Evolutionary conservation across 768 basidiomycete species (phyloP).

Genomic region (Phylloporus scabripes): DNA sequence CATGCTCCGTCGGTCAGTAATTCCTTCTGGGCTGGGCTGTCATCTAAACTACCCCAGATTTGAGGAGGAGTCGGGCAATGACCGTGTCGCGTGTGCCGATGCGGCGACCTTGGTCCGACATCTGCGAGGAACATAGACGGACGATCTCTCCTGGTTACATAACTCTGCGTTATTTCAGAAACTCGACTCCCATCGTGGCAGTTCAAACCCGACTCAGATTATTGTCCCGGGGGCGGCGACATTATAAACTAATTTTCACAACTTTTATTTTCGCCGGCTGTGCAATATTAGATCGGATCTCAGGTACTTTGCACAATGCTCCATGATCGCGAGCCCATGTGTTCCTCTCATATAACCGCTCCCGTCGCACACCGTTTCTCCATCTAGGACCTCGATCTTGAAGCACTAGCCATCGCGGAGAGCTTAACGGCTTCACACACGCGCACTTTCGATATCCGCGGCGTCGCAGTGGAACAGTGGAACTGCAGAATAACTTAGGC

Average conservation of each 20-base stretch:
- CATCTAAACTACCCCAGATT: slow-evolving; percentile 1
- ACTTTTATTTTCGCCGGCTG: not conserved
- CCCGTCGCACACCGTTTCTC: slow-evolving; percentile 17
- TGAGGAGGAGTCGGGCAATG: not conserved
- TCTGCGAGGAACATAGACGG: slow-evolving; percentile 1
- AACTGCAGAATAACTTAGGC: not conserved
- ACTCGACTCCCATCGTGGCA: not conserved
- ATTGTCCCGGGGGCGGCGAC: slow-evolving; percentile 3
- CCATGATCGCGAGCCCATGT: slow-evolving; percentile 1
- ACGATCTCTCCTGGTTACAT: slow-evolving; percentile 16
- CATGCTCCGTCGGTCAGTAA: not conserved
- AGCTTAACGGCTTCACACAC: not conserved
- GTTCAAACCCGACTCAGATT: slow-evolving; percentile 12
- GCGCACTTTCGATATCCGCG: slow-evolving; percentile 6
- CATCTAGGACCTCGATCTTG: not conserved
- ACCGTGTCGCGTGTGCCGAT: slow-evolving; percentile 18
- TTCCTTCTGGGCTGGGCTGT: not conserved
- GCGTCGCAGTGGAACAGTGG: not conserved
- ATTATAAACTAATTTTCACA: slow-evolving; percentile 1
- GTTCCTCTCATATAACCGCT: slow-evolving; percentile 10
- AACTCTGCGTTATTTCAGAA: slow-evolving; percentile 10
- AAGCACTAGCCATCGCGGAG: slow-evolving; percentile 1
- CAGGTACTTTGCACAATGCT: not conserved
- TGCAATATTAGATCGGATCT: slow-evolving; percentile 18
- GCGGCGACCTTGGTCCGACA: slow-evolving; percentile 19